Percentiles rank a stretch among this genome's conserved stretches.
Evolutionary conservation across 2,329 filamentous ascomycete species (phyloP).

Genomic region (Penicillium glabrum): DNA sequence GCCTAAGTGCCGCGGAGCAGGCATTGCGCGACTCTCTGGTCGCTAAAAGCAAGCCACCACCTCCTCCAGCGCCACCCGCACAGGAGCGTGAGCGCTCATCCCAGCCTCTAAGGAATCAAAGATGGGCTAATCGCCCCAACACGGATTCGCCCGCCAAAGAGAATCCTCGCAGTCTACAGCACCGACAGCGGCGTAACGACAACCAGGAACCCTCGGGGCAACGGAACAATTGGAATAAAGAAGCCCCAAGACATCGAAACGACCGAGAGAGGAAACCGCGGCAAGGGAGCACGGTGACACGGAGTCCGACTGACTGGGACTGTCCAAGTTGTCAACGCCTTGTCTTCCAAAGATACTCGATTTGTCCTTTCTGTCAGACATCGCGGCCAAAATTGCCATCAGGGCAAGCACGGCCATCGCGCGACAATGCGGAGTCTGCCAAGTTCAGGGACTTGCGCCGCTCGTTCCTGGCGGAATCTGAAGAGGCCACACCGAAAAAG

Average conservation of each 20-base stretch:
- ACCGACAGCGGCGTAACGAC: neutral
- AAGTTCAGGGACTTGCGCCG: conserved; percentile 25
- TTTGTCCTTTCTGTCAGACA: conserved; percentile 19
- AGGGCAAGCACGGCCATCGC: neutral
- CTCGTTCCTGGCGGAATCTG: conserved; percentile 18
- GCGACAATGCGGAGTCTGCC: conserved; percentile 1
- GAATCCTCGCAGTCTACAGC: neutral
- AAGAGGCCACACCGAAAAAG: conserved; percentile 3
- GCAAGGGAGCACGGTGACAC: neutral
- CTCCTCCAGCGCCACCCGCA: neutral
- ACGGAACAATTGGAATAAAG: neutral
- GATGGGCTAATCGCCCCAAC: neutral
- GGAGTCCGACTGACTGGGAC: conserved; percentile 10
- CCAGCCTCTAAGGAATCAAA: neutral
- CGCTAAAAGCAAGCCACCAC: neutral
- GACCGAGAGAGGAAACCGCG: neutral
- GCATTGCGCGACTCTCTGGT: conserved; percentile 1
- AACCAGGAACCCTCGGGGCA: neutral
- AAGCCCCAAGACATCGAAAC: neutral
- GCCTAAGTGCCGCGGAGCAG: conserved; percentile 28
- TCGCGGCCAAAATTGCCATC: conserved; percentile 17
- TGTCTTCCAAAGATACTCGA: conserved; percentile 9
- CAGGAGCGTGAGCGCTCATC: neutral
- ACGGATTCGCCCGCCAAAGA: neutral
- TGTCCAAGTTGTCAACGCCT: conserved; percentile 10